Conservation (phyloP, 176 grass and related monocot genomes). For the Metroxylon sagu region DNA sequence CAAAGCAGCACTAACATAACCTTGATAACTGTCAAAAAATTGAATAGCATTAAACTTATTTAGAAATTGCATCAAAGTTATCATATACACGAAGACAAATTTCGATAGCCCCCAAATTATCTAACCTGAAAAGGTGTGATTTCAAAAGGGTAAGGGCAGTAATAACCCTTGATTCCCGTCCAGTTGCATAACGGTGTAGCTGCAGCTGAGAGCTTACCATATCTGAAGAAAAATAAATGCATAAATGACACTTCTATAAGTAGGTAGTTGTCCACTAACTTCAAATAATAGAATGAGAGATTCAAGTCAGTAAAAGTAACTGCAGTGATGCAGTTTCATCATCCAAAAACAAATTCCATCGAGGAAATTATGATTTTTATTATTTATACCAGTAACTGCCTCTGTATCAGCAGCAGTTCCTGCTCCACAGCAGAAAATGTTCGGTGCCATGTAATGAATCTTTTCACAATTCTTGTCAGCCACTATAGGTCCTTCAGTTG, state of each 20-base stretch:
- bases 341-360: too few species aligned
- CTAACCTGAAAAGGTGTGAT: conserved; percentile 79
- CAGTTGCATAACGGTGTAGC: conserved; percentile 89
- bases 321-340: too few species aligned
- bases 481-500: conserved; percentile 92
- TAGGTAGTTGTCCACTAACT: too few species aligned
- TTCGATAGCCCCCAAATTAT: too few species aligned
- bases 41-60: too few species aligned
- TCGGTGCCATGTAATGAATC: conserved; percentile 88
- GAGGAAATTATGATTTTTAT: too few species aligned
- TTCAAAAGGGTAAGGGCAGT: conserved; percentile 85
- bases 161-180: conserved; percentile 83
- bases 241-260: background rate
- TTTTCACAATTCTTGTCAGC: conserved; percentile 97
- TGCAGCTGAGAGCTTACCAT: conserved; percentile 97
- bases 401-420: conserved; percentile 87
- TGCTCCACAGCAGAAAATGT: conserved; percentile 91
- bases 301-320: too few species aligned
- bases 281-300: too few species aligned
- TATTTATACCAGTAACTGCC: conserved; percentile 52
- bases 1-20: conserved; percentile 86
- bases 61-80: too few species aligned
- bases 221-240: conserved; percentile 27
- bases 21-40: conserved; percentile 55
- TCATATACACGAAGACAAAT: too few species aligned